Evolutionary conservation across 225 moss, liverwort and hornwort genomes (phyloP), one percentile per base, ranked within the genome.

Genomic region (Sphagnum contortum): DNA sequence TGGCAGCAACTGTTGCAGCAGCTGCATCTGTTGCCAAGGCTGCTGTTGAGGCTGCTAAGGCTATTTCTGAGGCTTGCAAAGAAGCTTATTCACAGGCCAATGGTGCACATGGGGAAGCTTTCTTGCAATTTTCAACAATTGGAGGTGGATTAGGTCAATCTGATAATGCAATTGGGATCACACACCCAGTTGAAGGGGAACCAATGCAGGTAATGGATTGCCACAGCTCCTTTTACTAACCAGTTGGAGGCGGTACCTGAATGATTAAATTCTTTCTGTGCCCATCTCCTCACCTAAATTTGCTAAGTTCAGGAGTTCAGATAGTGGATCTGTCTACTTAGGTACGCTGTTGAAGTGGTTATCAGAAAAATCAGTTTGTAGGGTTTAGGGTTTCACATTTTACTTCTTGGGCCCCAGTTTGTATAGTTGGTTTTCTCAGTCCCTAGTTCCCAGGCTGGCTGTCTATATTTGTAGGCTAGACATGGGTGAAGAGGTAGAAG

Each of bases 1-100:
- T 88, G 73, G 90, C 87, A 48, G 92, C 88, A 59, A 89, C 90
- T 71, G 92, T 90, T 11, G 87, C 83, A 48, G 96, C 92, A 57
- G 96, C 92, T 69, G 90, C 90, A 48, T 87, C 96, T 49, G 96
- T 98, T 65, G 96, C 96, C 48, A 92, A 91, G 81, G 92, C 96
- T 67, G 90, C 92, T 65, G 92, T 92, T 61, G 96, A 92, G 70
- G 92, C 92, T 59, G 96, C 92, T 49, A 89, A 90, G 75, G 88
- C 92, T 59, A 88, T 92, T 47, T 92, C 87, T 44, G 92, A 92
- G 68, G 87, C 91, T n/a, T 93, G 92, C 14, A 59, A 83, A 66
- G 87, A 92, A 75, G 88, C 90, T 45, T 80, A 81, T 48, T 63
- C 82, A 57, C 80, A 84, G 81, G 73, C 78, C 57, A 73, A 80